phyloP scores from a whole-genome alignment of 2,329 filamentous ascomycete species.

The Ophiostoma novo-ulmi region DNA sequence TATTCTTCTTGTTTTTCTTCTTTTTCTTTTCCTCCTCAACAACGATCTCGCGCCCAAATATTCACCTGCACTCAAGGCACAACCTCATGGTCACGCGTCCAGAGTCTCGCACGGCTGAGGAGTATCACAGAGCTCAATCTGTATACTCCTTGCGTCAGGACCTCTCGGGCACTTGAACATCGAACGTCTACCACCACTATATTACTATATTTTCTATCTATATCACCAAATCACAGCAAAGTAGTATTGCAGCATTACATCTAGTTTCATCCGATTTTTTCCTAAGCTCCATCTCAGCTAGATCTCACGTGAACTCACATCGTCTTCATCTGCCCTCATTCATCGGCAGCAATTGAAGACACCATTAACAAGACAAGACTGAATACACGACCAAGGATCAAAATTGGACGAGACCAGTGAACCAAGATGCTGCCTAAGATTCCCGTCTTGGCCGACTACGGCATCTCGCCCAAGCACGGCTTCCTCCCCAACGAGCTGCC shows the following conservation, averaged over 20 bases:
- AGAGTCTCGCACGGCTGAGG: slow-evolving; percentile 54
- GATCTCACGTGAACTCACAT: background rate
- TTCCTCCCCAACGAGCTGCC: slow-evolving; percentile 83
- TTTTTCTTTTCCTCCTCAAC: background rate
- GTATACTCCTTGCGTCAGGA: slow-evolving; percentile 63
- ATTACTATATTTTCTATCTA: slow-evolving; percentile 18
- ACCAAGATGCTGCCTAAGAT: slow-evolving; percentile 53
- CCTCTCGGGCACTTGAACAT: slow-evolving; percentile 27
- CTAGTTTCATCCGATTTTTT: background rate
- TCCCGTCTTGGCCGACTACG: slow-evolving; percentile 68
- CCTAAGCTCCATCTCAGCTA: background rate
- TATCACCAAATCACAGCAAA: slow-evolving; percentile 5
- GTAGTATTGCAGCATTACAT: background rate
- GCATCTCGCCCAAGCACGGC: slow-evolving; percentile 70
- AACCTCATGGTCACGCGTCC: slow-evolving; percentile 36
- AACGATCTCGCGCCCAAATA: background rate
- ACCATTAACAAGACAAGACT: background rate
- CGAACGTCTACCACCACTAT: slow-evolving; percentile 5
- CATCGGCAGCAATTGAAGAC: no score
- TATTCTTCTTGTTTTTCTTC: background rate
- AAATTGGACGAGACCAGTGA: background rate
- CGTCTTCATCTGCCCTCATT: background rate
- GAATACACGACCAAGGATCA: no score
- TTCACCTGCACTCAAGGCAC: background rate
- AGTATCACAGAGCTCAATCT: slow-evolving; percentile 54